Percentiles rank a stretch among this genome's conserved stretches.
phyloP scores from a whole-genome alignment of 768 basidiomycete genomes.

The Xerocomellus intermedius region DNA sequence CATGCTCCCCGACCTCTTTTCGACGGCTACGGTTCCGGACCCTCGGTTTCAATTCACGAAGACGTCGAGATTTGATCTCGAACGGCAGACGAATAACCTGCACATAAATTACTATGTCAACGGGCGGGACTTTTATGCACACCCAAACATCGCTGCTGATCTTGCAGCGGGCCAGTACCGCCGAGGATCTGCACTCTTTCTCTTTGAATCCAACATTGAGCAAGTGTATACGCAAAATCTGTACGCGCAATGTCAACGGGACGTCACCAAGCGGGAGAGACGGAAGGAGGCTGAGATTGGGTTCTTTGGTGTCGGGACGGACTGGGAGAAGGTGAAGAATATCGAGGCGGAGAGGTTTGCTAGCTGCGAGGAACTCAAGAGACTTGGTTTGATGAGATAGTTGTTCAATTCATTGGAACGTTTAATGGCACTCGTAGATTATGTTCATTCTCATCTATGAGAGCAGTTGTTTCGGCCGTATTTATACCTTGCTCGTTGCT shows the following conservation, averaged over 20 bases:
- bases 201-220: slow-evolving; percentile 80
- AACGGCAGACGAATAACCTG: slow-evolving; percentile 66
- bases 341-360: slow-evolving; percentile 70
- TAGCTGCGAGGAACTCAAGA: slow-evolving; percentile 76
- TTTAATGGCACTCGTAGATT: slow-evolving; percentile 16
- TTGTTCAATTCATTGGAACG: slow-evolving; percentile 3
- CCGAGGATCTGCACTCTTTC: slow-evolving; percentile 38
- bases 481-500: slow-evolving; percentile 24
- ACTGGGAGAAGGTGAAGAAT: slow-evolving; percentile 83
- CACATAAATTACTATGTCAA: slow-evolving; percentile 87
- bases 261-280: slow-evolving; percentile 64
- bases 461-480: slow-evolving; percentile 13
- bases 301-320: slow-evolving; percentile 87
- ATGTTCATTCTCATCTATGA: slow-evolving; percentile 6
- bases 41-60: slow-evolving; percentile 73
- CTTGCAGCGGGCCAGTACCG: slow-evolving; percentile 46
- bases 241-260: slow-evolving; percentile 69
- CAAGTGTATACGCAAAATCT: slow-evolving; percentile 68
- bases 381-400: slow-evolving; percentile 53
- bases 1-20: slow-evolving; percentile 73
- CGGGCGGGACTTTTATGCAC: slow-evolving; percentile 66
- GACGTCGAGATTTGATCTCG: slow-evolving; percentile 60
- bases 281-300: slow-evolving; percentile 77
- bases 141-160: slow-evolving; percentile 73
- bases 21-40: slow-evolving; percentile 66